A percentile compares a stretch with the other conserved stretches of the same genome.
These are phyloP conservation scores for Alternaria brassicicola DNA, from an alignment of 2,329 filamentous ascomycete species.

Conservation along the genomic window DNA sequence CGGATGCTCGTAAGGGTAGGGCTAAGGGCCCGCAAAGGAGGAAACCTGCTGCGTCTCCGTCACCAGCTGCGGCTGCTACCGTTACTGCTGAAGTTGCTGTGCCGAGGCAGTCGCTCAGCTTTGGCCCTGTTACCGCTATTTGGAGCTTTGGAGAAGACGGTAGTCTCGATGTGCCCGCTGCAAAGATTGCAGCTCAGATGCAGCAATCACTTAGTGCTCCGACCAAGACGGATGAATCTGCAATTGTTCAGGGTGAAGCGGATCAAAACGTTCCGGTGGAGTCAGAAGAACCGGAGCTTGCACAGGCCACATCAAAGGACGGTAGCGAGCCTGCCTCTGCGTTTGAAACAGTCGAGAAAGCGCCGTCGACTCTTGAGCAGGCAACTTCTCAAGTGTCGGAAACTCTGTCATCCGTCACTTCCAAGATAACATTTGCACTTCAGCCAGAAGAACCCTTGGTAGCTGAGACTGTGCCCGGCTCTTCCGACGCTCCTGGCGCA, in stretches of 20 bases:
- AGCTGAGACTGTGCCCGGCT: conserved; percentile 16
- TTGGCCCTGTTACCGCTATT: conserved; percentile 40
- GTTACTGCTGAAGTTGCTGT: conserved; percentile 48
- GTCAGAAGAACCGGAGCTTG: conserved; percentile 11
- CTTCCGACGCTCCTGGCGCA: conserved; percentile 28
- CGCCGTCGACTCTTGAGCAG: conserved; percentile 1
- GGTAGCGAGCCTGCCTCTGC: conserved; percentile 6
- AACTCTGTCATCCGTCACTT: conserved; percentile 1
- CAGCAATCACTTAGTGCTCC: conserved; percentile 24
- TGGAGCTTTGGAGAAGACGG: conserved; percentile 47
- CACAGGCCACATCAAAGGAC: conserved; percentile 12
- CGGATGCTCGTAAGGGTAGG: conserved; percentile 87
- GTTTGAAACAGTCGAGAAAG: background rate
- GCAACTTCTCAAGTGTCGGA: conserved; percentile 7
- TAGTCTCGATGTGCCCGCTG: conserved; percentile 41
- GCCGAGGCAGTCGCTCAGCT: conserved; percentile 29
- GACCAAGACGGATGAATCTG: conserved; percentile 9
- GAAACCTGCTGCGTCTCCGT: conserved; percentile 67
- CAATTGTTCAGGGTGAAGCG: conserved; percentile 4
- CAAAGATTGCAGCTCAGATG: conserved; percentile 37
- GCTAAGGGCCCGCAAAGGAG: conserved; percentile 86
- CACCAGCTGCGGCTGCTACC: conserved; percentile 58
- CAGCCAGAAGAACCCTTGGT: conserved; percentile 19
- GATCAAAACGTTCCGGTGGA: conserved; percentile 13
- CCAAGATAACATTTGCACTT: conserved; percentile 6